Evolutionary conservation across 73 alveolate genomes (phyloP).

Genomic region (Halteria grandinella): DNA sequence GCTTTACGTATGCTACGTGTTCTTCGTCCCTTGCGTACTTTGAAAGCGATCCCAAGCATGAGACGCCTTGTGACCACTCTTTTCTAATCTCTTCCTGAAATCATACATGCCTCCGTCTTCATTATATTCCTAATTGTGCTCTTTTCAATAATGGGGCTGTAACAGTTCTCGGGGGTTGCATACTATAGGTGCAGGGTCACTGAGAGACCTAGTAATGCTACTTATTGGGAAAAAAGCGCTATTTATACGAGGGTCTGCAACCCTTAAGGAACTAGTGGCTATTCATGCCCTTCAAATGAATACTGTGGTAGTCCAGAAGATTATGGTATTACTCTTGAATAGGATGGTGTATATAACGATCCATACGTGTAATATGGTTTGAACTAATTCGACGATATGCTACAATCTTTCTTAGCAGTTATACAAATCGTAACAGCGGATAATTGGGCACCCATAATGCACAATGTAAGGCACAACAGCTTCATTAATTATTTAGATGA

Average conservation of each 20-base stretch:
- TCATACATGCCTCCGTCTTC: slow-evolving; percentile 59
- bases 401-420: neutral
- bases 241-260: neutral
- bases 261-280: neutral
- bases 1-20: slow-evolving; percentile 24
- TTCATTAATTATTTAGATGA: no score
- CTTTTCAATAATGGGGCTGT: slow-evolving; percentile 68
- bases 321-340: neutral
- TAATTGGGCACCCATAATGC: neutral
- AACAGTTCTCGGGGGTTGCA: slow-evolving; percentile 56
- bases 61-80: slow-evolving; percentile 54
- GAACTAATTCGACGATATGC: neutral
- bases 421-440: neutral
- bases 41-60: slow-evolving; percentile 17
- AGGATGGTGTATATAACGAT: neutral
- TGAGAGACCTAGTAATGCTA: neutral
- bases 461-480: no score
- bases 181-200: slow-evolving; percentile 50
- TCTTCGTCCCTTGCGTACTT: slow-evolving; percentile 4
- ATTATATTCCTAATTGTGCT: slow-evolving; percentile 53
- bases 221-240: neutral
- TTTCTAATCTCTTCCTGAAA: slow-evolving; percentile 63
- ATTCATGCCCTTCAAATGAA: neutral
- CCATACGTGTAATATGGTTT: neutral
- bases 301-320: neutral